These are phyloP conservation scores for Diplodia corticola DNA, from an alignment of 2,329 filamentous ascomycete genomes.

Conservation along the genomic window DNA sequence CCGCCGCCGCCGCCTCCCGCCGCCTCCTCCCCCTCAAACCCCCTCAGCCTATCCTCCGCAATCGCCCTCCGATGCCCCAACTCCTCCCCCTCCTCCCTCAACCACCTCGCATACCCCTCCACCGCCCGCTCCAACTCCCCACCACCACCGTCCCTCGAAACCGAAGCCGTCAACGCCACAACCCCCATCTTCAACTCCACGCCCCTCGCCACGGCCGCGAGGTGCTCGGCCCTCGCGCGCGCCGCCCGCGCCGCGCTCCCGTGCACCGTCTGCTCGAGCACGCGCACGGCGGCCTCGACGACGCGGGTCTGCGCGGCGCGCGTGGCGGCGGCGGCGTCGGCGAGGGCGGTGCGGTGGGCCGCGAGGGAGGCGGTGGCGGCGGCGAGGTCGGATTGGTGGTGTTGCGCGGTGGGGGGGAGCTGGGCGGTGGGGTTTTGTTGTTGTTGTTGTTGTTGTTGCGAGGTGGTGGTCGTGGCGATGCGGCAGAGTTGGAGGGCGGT, in stretches of 20 bases:
- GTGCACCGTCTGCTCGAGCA: conserved; percentile 51
- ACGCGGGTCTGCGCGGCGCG: conserved; percentile 41
- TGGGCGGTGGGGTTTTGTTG: not conserved
- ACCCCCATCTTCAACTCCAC: conserved; percentile 44
- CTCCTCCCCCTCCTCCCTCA: conserved; percentile 33
- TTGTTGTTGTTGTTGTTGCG: too few species aligned
- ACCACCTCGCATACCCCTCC: conserved; percentile 33
- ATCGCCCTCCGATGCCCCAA: conserved; percentile 32
- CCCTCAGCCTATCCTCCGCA: conserved; percentile 25
- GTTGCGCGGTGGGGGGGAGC: conserved; percentile 16
- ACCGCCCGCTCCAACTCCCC: conserved; percentile 34
- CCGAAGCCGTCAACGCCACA: conserved; percentile 26
- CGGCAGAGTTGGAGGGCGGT: conserved; percentile 36
- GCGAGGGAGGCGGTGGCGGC: conserved; percentile 28
- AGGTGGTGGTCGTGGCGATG: too few species aligned
- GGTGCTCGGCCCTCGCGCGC: conserved; percentile 46
- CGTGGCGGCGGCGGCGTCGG: conserved; percentile 36
- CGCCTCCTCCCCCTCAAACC: conserved; percentile 34
- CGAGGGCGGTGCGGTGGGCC: conserved; percentile 34
- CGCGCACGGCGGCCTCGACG: conserved; percentile 42
- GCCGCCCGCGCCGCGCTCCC: conserved; percentile 45
- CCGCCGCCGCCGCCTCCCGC: conserved; percentile 28
- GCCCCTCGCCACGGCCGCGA: conserved; percentile 44
- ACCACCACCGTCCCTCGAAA: conserved; percentile 30
- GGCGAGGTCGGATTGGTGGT: not conserved